These are phyloP conservation scores for Sonneratia caseolaris DNA, from an alignment of 345 rosid genomes.

Conservation along the genomic window DNA sequence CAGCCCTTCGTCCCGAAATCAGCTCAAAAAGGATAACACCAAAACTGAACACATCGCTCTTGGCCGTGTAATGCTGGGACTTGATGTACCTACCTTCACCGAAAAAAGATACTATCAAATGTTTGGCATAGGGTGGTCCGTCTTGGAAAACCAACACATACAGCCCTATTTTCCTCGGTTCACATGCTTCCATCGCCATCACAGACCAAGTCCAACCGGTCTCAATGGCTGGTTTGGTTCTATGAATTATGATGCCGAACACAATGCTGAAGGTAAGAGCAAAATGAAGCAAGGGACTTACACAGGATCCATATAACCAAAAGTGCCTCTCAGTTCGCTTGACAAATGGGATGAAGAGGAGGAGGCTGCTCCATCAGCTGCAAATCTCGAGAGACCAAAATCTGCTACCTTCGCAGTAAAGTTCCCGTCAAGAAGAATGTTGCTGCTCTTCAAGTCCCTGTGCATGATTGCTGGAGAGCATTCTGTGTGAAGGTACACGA, in stretches of 20 bases:
- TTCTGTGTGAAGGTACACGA: conserved; percentile 92
- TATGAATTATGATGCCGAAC: background rate
- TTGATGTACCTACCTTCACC: conserved; percentile 59
- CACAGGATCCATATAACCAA: conserved; percentile 98
- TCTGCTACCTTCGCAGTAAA: conserved; percentile 92
- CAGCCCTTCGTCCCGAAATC: conserved; percentile 90
- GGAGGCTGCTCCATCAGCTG: conserved; percentile 55
- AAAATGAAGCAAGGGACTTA: conserved; percentile 22
- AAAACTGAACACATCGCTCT: conserved; percentile 93
- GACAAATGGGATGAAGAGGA: conserved; percentile 49
- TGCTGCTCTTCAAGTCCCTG: conserved; percentile 88
- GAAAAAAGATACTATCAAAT: too few species aligned
- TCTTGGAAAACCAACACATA: too few species aligned
- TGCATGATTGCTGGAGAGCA: conserved; percentile 96
- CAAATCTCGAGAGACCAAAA: conserved; percentile 84
- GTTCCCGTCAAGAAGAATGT: conserved; percentile 82
- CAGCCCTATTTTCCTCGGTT: background rate
- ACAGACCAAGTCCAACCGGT: too few species aligned
- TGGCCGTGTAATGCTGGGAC: conserved; percentile 87
- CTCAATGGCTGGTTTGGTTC: background rate
- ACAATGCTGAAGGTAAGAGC: background rate
- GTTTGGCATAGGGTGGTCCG: too few species aligned
- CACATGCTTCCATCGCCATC: background rate
- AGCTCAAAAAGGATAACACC: conserved; percentile 95
- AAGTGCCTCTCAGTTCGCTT: conserved; percentile 89